Evolutionary conservation across 2,329 filamentous ascomycete genomes (phyloP).

Genomic region (Colletotrichum sp.): DNA sequence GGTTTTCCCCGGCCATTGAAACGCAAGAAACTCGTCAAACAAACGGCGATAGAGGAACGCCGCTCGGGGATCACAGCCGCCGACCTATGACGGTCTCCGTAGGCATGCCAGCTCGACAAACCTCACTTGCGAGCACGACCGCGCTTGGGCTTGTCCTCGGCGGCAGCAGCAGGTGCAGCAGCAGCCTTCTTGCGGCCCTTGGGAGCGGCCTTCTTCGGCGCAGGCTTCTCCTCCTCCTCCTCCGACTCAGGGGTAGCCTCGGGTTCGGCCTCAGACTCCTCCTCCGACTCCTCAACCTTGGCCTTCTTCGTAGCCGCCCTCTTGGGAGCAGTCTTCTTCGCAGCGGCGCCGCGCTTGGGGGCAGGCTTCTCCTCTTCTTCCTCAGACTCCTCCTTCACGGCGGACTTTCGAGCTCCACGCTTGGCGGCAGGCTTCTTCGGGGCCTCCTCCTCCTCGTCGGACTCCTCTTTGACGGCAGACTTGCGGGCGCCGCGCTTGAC

Average conservation of each 20-base stretch:
- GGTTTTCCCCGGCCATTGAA: neutral
- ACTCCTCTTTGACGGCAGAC: neutral
- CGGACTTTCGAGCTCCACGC: neutral
- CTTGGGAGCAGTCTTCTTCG: neutral
- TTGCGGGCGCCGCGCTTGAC: neutral
- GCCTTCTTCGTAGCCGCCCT: neutral
- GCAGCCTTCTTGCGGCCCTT: constrained; percentile 19
- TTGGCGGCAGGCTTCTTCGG: neutral
- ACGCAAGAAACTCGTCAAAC: neutral
- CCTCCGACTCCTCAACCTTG: constrained; percentile 27
- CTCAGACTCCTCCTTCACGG: neutral
- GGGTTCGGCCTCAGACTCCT: constrained; percentile 12
- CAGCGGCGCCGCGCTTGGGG: neutral
- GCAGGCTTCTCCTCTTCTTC: neutral
- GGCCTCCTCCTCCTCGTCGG: neutral
- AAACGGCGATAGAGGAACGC: neutral
- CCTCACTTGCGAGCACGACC: constrained; percentile 13
- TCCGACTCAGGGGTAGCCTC: constrained; percentile 10
- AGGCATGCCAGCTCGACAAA: neutral
- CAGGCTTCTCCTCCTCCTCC: neutral
- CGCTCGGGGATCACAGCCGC: neutral
- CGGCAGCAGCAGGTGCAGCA: constrained; percentile 8
- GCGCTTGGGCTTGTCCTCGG: constrained; percentile 7
- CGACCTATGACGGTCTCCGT: neutral
- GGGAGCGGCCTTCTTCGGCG: neutral